phyloP scores from a whole-genome alignment of 768 basidiomycete species.

The Amanita rubescens region DNA sequence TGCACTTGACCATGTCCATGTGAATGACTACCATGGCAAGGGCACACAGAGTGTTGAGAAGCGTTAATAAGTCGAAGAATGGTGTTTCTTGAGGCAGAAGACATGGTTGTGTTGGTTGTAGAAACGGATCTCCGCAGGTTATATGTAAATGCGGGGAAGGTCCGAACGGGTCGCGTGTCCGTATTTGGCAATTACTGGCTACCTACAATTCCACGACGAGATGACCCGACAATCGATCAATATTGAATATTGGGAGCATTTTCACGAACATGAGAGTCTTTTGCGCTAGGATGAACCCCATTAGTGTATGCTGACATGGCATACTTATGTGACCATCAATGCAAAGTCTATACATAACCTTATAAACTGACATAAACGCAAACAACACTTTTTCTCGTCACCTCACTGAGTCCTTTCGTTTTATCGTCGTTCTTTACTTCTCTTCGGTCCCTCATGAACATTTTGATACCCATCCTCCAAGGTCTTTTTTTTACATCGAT shows the following conservation, averaged over 20 bases:
- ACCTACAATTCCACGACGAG: too few species aligned
- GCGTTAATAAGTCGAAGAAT: slow-evolving; percentile 73
- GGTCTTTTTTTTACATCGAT: slow-evolving; percentile 27
- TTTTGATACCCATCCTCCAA: slow-evolving; percentile 30
- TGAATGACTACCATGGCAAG: slow-evolving; percentile 63
- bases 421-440: slow-evolving; percentile 20
- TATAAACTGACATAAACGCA: neutral
- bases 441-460: slow-evolving; percentile 32
- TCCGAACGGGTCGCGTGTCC: neutral
- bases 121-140: too few species aligned
- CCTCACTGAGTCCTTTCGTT: slow-evolving; percentile 10
- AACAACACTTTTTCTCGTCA: neutral
- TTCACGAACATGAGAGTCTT: neutral
- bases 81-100: slow-evolving; percentile 48
- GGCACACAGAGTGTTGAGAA: slow-evolving; percentile 66
- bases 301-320: too few species aligned
- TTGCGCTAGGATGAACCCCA: too few species aligned
- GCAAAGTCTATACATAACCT: neutral
- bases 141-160: neutral
- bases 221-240: too few species aligned
- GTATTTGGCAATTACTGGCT: slow-evolving; percentile 10
- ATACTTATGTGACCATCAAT: too few species aligned
- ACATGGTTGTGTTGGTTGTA: slow-evolving; percentile 26
- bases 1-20: slow-evolving; percentile 36
- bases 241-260: neutral